Conservation (phyloP, 2,329 filamentous ascomycete genomes). For the Pleomassaria siparia region DNA sequence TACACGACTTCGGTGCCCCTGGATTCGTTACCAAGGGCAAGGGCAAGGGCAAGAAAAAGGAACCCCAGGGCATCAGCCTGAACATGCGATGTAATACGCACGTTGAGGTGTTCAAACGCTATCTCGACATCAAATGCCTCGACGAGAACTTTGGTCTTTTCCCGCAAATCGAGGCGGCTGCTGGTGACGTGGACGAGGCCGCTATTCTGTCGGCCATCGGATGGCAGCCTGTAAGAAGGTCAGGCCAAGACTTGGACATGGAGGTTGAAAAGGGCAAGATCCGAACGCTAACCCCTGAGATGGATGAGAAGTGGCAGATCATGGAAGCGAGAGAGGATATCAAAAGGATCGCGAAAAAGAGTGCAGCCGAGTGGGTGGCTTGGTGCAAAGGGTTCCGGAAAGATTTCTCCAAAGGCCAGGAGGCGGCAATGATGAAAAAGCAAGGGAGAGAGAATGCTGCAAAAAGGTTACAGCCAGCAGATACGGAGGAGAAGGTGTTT, state of each 20-base stretch:
- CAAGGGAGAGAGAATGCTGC: too few relatives aligned
- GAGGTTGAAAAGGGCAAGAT: constrained; percentile 25
- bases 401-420: constrained; percentile 24
- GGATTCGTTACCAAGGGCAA: constrained; percentile 9
- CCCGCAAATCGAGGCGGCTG: constrained; percentile 19
- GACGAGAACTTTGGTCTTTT: constrained; percentile 41
- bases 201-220: constrained; percentile 48
- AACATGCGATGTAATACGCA: constrained; percentile 40
- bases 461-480: too few relatives aligned
- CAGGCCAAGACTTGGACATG: constrained; percentile 37
- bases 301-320: constrained; percentile 49
- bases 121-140: constrained; percentile 45
- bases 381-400: constrained; percentile 44
- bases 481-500: too few relatives aligned
- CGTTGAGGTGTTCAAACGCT: constrained; percentile 41
- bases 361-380: constrained; percentile 44
- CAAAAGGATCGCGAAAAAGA: constrained; percentile 43
- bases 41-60: constrained; percentile 12
- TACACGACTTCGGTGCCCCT: constrained; percentile 10
- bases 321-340: constrained; percentile 47
- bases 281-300: constrained; percentile 14
- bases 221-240: constrained; percentile 43
- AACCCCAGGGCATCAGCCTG: constrained; percentile 36
- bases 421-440: constrained; percentile 40
- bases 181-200: constrained; percentile 36